phyloP scores from a whole-genome alignment of 2,329 filamentous ascomycete species.

The Dactylellina cionopaga region DNA sequence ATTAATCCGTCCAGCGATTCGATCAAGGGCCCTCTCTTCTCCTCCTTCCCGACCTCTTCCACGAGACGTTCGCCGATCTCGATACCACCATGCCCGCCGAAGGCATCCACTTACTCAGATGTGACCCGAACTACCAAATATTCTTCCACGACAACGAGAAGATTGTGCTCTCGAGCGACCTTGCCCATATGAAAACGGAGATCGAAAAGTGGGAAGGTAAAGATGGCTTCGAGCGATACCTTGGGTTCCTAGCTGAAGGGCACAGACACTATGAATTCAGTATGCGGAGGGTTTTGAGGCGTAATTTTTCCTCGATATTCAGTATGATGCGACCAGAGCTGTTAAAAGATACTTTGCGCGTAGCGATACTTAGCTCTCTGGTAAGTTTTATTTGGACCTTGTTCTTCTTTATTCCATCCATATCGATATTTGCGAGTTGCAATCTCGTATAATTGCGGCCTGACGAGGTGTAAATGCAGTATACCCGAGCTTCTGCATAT shows the following conservation, averaged over 20 bases:
- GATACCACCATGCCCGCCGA: constrained; percentile 73
- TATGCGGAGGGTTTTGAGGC: constrained; percentile 72
- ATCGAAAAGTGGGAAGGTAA: constrained; percentile 78
- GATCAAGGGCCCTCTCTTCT: constrained; percentile 80
- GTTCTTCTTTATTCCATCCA: too few species aligned
- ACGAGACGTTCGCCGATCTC: constrained; percentile 74
- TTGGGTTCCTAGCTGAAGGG: constrained; percentile 73
- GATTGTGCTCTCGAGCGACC: constrained; percentile 74
- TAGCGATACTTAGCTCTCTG: constrained; percentile 67
- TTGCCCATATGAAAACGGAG: constrained; percentile 75
- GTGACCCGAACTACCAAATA: constrained; percentile 78
- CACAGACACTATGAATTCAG: constrained; percentile 76
- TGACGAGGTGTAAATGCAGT: too few species aligned
- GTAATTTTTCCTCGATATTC: constrained; percentile 72
- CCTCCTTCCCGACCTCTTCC: constrained; percentile 76
- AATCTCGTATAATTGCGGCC: too few species aligned
- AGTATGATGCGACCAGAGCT: constrained; percentile 71
- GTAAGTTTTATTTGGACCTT: too few species aligned
- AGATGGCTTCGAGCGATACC: constrained; percentile 75
- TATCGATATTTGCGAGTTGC: too few species aligned
- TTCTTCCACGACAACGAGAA: constrained; percentile 75
- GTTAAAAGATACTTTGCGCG: constrained; percentile 67
- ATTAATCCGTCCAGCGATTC: constrained; percentile 66
- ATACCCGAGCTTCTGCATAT: constrained; percentile 72
- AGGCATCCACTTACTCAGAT: constrained; percentile 75